Percentiles rank a stretch among this genome's conserved stretches.
These are phyloP conservation scores for Morella rubra DNA, from an alignment of 306 rosid species.

Conservation along the genomic window DNA sequence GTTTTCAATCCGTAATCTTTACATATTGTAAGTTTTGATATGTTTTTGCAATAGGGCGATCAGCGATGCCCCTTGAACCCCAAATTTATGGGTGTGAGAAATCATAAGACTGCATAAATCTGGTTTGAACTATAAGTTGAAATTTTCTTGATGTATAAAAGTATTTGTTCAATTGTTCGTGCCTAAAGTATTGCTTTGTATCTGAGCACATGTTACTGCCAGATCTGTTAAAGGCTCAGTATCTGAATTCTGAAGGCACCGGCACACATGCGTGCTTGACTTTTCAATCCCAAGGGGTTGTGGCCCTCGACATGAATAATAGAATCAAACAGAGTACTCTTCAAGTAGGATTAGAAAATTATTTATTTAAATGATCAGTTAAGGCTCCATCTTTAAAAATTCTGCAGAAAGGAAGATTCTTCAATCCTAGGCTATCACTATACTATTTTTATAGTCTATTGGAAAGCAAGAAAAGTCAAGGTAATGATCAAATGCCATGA, in stretches of 20 bases:
- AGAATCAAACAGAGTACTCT: neutral
- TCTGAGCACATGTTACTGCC: constrained; percentile 12
- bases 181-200: constrained; percentile 12
- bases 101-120: constrained; percentile 11
- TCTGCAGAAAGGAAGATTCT: neutral
- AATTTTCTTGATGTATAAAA: constrained; percentile 13
- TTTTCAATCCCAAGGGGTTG: neutral
- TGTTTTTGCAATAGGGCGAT: neutral
- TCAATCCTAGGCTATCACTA: neutral
- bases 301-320: constrained; percentile 1
- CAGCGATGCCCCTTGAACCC: neutral
- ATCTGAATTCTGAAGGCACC: constrained; percentile 1
- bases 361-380: neutral
- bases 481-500: constrained; percentile 13
- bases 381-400: neutral
- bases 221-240: neutral
- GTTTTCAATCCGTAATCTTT: constrained; percentile 2
- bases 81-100: constrained; percentile 7
- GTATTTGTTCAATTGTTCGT: constrained; percentile 7
- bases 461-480: neutral
- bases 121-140: constrained; percentile 7
- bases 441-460: neutral
- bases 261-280: constrained; percentile 17
- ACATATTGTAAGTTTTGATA: neutral
- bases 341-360: too few species aligned